Evolutionary conservation across 23 red algal species (phyloP), one percentile per base, ranked within the genome.

Genomic region (Gracilaria vermiculophylla): DNA sequence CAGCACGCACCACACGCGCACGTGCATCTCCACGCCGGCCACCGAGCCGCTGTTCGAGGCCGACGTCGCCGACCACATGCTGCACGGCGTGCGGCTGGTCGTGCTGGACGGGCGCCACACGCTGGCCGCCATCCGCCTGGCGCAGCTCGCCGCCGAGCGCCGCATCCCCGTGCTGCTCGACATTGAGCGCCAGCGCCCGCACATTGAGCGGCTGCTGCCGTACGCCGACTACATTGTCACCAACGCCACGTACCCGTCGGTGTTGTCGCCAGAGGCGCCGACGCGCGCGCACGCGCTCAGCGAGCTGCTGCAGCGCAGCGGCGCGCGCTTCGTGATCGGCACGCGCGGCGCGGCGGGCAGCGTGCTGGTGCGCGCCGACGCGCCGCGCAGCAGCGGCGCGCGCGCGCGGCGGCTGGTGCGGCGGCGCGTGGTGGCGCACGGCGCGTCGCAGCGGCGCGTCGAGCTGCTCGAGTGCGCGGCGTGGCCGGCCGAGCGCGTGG

Each of bases 141-240:
- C 97, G 15, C 41, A 81, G 69, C 9, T 72, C 15, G 97, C 97
- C 5, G 89, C 78, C 12, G 61, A 52, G 41, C 62, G 83, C 37
- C 81, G 76, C 13, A 82, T 99, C 0, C 97, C 97, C n/a, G 53
- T 99, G 25, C 56, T 96, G 7, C 53, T 99, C 50, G 97, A 99
- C 70, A 78, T 95, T 53, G 97, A 99, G 69, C 84, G 92, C 39
- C 34, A 89, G 10, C 85, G 97, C 16, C 93, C 93, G 20, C 69
- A 85, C 58, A 70, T 91, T 33, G 52, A 74, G 7, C 69, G 82
- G 25, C 54, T 99, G 27, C 78, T 99, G n/a, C 54, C 81, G 35
- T 83, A 90, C 69, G 92, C 82, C 12, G 97, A 99, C 44, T 99
- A 96, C 47, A 87, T 99, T 48, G 64, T 99, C 31, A 96, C 93